phyloP scores from a whole-genome alignment of 805 yeast genomes.

The Candida qinlingensis region DNA sequence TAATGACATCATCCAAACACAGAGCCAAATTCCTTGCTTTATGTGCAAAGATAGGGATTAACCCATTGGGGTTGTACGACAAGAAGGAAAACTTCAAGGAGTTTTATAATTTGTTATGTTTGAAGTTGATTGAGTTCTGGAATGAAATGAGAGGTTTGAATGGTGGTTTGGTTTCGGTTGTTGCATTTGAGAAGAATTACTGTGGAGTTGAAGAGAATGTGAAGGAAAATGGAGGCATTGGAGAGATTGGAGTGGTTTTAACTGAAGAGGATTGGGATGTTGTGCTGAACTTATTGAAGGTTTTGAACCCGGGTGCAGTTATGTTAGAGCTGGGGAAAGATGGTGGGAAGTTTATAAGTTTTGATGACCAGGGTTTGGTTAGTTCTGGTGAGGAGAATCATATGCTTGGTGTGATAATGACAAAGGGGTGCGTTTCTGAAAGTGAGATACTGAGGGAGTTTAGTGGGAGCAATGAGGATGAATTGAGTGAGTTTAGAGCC shows the following conservation, averaged over 20 bases:
- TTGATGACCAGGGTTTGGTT: slow-evolving; percentile 5
- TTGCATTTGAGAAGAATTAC: slow-evolving; percentile 6
- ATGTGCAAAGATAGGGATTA: slow-evolving; percentile 7
- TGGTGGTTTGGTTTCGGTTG: slow-evolving; percentile 5
- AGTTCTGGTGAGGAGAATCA: slow-evolving; percentile 6
- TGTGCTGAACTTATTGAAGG: slow-evolving; percentile 1
- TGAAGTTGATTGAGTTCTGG: slow-evolving; percentile 9
- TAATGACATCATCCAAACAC: slow-evolving; percentile 5
- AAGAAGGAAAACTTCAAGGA: slow-evolving; percentile 3
- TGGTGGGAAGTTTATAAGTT: slow-evolving; percentile 2
- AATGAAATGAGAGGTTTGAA: slow-evolving; percentile 9
- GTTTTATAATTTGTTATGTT: slow-evolving; percentile 6
- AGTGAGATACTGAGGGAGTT: neutral
- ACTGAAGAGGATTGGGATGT: slow-evolving; percentile 6
- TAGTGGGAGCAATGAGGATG: neutral
- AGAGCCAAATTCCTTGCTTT: slow-evolving; percentile 6
- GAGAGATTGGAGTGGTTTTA: neutral
- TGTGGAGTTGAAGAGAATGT: neutral
- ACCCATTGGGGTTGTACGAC: slow-evolving; percentile 7
- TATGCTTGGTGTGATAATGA: slow-evolving; percentile 3
- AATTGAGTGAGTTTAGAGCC: neutral
- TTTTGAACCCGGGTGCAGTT: slow-evolving; percentile 6
- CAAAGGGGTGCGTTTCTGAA: slow-evolving; percentile 1
- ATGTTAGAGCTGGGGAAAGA: slow-evolving; percentile 2
- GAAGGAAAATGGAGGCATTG: neutral